Conservation (phyloP, 106 monocot genomes). For the Iris macrosiphon region DNA sequence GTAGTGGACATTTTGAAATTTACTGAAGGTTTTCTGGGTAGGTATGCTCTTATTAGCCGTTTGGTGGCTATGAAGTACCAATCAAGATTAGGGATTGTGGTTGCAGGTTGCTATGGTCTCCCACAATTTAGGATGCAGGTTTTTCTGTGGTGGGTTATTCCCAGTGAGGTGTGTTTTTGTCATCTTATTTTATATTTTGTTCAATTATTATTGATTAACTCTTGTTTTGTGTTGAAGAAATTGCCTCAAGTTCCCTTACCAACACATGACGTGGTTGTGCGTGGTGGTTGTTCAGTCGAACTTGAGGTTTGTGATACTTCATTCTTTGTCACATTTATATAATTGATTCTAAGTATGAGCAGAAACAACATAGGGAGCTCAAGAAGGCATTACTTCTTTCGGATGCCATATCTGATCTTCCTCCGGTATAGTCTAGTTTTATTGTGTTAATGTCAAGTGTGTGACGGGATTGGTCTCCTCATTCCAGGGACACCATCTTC, state of each 20-base stretch:
- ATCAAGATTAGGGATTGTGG: conserved; percentile 9
- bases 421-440: conserved; percentile 10
- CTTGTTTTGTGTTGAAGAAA: too few relatives aligned
- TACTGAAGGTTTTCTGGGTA: conserved; percentile 58
- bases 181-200: too few relatives aligned
- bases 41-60: conserved; percentile 72
- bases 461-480: too few relatives aligned
- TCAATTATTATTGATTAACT: too few relatives aligned
- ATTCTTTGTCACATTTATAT: too few relatives aligned
- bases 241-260: conserved; percentile 12
- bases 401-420: conserved; percentile 65
- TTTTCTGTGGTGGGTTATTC: conserved; percentile 7
- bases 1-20: conserved; percentile 86
- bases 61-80: conserved; percentile 22
- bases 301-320: conserved; percentile 64
- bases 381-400: conserved; percentile 32
- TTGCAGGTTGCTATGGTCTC: conserved; percentile 10
- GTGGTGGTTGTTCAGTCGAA: conserved; percentile 18
- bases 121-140: conserved; percentile 12
- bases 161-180: neutral
- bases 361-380: conserved; percentile 24
- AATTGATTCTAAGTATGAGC: too few relatives aligned
- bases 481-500: too few relatives aligned
- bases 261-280: conserved; percentile 10
- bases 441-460: too few relatives aligned